Conservation (phyloP, 2,329 filamentous ascomycete species). For the Aspergillus pseudoglaucus region DNA sequence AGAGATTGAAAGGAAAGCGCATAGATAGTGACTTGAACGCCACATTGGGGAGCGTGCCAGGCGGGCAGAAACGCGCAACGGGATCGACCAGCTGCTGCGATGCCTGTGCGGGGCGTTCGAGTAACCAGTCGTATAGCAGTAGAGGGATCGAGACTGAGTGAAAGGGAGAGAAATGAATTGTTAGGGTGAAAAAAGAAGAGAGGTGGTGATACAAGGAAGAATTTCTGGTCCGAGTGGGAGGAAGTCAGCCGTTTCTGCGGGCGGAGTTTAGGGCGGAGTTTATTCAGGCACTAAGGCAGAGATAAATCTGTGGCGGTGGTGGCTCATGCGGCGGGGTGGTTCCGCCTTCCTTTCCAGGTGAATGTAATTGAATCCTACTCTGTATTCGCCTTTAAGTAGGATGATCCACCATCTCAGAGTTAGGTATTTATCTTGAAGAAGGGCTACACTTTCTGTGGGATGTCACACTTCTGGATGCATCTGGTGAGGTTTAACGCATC, state of each 20-base stretch:
- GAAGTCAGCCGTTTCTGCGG: conserved; percentile 23
- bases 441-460: too few relatives aligned
- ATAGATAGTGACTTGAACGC: conserved; percentile 27
- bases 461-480: too few relatives aligned
- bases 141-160: conserved; percentile 15
- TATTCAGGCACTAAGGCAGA: background rate
- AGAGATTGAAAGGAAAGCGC: conserved; percentile 29
- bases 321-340: too few relatives aligned
- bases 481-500: too few relatives aligned
- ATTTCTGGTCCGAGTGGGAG: conserved; percentile 22
- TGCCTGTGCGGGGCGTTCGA: conserved; percentile 3
- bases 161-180: conserved; percentile 1
- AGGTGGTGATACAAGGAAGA: conserved; percentile 21
- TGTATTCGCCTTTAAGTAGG: too few relatives aligned
- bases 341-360: too few relatives aligned
- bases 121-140: background rate
- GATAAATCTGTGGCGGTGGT: too few relatives aligned
- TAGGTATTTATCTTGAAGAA: too few relatives aligned
- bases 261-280: conserved; percentile 15
- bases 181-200: conserved; percentile 34
- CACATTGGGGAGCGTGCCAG: conserved; percentile 27
- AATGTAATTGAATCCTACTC: too few relatives aligned
- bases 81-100: background rate
- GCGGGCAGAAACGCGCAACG: conserved; percentile 1
- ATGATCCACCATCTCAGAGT: too few relatives aligned